These are phyloP conservation scores for Vanrija humicola DNA, from an alignment of 1,284 basidiomycete genomes.

Conservation along the genomic window DNA sequence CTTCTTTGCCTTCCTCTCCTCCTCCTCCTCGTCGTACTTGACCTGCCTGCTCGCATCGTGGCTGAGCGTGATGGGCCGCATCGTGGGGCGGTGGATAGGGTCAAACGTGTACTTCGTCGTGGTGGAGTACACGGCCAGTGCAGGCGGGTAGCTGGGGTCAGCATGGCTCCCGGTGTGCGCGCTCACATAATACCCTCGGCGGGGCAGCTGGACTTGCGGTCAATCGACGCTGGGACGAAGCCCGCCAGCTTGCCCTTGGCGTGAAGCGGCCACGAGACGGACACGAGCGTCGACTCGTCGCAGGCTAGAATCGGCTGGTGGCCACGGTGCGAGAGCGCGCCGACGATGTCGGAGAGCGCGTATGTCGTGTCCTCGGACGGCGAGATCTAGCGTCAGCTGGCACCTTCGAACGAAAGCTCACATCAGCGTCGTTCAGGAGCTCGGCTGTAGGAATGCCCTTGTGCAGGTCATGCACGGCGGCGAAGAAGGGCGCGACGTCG, in stretches of 20 bases:
- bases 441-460: slow-evolving; percentile 21
- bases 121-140: slow-evolving; percentile 18
- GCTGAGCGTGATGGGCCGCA: slow-evolving; percentile 39
- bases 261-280: slow-evolving; percentile 39
- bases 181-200: slow-evolving; percentile 42
- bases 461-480: slow-evolving; percentile 36
- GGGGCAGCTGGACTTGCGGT: slow-evolving; percentile 34
- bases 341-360: slow-evolving; percentile 31
- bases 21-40: slow-evolving; percentile 19
- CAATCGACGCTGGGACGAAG: slow-evolving; percentile 25
- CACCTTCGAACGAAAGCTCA: slow-evolving; percentile 22
- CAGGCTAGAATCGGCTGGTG: slow-evolving; percentile 32
- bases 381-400: slow-evolving; percentile 32
- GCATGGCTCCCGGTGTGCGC: background rate
- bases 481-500: slow-evolving; percentile 34
- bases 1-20: slow-evolving; percentile 23
- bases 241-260: slow-evolving; percentile 31
- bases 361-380: slow-evolving; percentile 45
- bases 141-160: slow-evolving; percentile 34
- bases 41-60: slow-evolving; percentile 35
- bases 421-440: slow-evolving; percentile 38
- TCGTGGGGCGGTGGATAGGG: slow-evolving; percentile 38
- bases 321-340: slow-evolving; percentile 25
- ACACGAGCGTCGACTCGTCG: slow-evolving; percentile 31
- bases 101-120: slow-evolving; percentile 39